A percentile compares a stretch with the other conserved stretches of the same genome.
Conservation (phyloP, 192 early-diverging fungal genomes). For the Entophlyctis helioformis region DNA sequence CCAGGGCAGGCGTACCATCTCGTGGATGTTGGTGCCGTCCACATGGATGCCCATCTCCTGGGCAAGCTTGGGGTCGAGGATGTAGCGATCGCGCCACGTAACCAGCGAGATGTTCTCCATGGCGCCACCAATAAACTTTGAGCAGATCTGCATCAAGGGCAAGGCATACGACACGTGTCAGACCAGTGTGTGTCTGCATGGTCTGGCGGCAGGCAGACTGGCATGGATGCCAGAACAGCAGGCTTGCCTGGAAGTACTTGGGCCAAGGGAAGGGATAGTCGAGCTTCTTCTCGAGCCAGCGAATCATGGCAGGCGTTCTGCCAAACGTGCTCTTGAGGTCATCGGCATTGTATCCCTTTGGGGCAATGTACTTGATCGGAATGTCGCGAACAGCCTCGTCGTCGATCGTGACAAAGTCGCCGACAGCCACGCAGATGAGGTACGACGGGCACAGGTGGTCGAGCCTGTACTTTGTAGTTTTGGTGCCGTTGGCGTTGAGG, state of each 20-base stretch:
- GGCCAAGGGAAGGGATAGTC: constrained; percentile 33
- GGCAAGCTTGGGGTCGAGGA: constrained; percentile 20
- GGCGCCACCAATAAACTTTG: constrained; percentile 25
- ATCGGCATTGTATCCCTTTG: constrained; percentile 21
- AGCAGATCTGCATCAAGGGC: constrained; percentile 9
- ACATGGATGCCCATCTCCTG: constrained; percentile 13
- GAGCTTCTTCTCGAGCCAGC: constrained; percentile 35
- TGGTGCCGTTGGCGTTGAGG: constrained; percentile 9
- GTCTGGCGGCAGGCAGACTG: too few species aligned
- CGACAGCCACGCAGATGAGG: constrained; percentile 36
- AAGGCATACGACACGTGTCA: too few species aligned
- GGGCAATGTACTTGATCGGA: constrained; percentile 31
- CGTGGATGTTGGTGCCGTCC: constrained; percentile 35
- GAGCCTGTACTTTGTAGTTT: constrained; percentile 25
- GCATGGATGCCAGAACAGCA: constrained; percentile 10
- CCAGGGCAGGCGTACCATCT: constrained; percentile 21
- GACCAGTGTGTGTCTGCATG: too few species aligned
- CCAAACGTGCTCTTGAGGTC: constrained; percentile 29
- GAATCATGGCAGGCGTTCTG: constrained; percentile 29
- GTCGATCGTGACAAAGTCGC: constrained; percentile 26
- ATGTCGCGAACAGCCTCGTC: constrained; percentile 30
- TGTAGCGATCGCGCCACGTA: constrained; percentile 23
- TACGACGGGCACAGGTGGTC: constrained; percentile 33
- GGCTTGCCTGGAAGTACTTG: constrained; percentile 44
- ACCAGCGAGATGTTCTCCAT: constrained; percentile 49